Conservation (phyloP, 495 filamentous ascomycete genomes). For the Penicillium daleae region DNA sequence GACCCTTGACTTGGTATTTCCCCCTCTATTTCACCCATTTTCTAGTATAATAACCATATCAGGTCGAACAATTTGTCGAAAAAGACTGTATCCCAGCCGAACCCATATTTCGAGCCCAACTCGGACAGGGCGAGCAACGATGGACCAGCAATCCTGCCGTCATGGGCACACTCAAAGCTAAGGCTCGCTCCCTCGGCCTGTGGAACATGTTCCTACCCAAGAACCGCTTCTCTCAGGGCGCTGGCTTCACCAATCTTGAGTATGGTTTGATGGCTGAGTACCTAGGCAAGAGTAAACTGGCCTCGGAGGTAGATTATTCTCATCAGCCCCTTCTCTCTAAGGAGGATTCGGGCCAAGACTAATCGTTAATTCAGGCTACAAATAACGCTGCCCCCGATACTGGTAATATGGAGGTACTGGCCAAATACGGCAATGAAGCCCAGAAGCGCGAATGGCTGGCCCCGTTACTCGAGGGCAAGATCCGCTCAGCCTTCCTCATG, state of each 20-base stretch:
- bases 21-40: too few relatives aligned
- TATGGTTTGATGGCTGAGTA: slow-evolving; percentile 93
- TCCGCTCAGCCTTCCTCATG: slow-evolving; percentile 91
- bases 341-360: too few relatives aligned
- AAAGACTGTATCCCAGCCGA: slow-evolving; percentile 93
- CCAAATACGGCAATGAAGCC: slow-evolving; percentile 88
- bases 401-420: slow-evolving; percentile 94
- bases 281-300: slow-evolving; percentile 76
- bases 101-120: slow-evolving; percentile 73
- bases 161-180: slow-evolving; percentile 85
- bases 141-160: slow-evolving; percentile 78
- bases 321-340: not conserved
- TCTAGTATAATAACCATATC: too few relatives aligned
- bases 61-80: slow-evolving; percentile 95
- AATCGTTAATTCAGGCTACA: too few relatives aligned
- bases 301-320: slow-evolving; percentile 70
- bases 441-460: slow-evolving; percentile 87
- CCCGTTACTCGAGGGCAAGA: slow-evolving; percentile 82
- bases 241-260: slow-evolving; percentile 87
- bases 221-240: slow-evolving; percentile 91
- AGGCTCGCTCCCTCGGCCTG: slow-evolving; percentile 80
- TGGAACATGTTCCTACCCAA: slow-evolving; percentile 99
- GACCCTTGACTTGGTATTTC: slow-evolving; percentile 64
- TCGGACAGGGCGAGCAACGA: slow-evolving; percentile 73
- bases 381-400: slow-evolving; percentile 93